phyloP scores from a whole-genome alignment of 1,284 basidiomycete genomes.

The Leccinum pachyderme region DNA sequence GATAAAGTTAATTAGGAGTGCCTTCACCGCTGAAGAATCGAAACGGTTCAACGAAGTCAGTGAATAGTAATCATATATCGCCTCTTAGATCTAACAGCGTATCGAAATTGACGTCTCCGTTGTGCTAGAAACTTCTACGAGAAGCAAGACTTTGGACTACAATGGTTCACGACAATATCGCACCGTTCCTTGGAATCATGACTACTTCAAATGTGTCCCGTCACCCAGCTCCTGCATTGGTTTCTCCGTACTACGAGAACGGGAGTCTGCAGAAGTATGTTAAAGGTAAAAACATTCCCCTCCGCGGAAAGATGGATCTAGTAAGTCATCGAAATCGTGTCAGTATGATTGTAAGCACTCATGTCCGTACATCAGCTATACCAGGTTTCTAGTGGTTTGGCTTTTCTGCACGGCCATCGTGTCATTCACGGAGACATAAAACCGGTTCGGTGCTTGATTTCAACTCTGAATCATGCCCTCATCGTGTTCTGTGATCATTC shows the following conservation, averaged over 20 bases:
- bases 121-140: constrained; percentile 28
- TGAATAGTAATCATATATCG: background rate
- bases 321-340: constrained; percentile 9
- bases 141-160: constrained; percentile 31
- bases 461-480: background rate
- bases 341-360: background rate
- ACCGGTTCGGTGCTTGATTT: constrained; percentile 20
- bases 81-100: background rate
- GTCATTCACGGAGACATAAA: constrained; percentile 32
- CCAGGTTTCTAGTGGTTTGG: constrained; percentile 23
- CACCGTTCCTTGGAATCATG: constrained; percentile 25
- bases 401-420: constrained; percentile 19
- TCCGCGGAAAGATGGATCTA: constrained; percentile 19
- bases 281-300: constrained; percentile 1
- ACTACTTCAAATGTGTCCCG: constrained; percentile 21
- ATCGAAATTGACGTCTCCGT: background rate
- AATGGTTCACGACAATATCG: constrained; percentile 26
- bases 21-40: constrained; percentile 15
- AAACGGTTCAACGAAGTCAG: constrained; percentile 24
- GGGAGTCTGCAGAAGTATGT: constrained; percentile 24
- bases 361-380: constrained; percentile 14
- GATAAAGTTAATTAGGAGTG: constrained; percentile 28
- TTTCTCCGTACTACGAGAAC: constrained; percentile 29
- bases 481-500: background rate
- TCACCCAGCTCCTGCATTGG: constrained; percentile 21